phyloP scores from a whole-genome alignment of 139 green algal species.

The Pseudopediastrum boryanum region DNA sequence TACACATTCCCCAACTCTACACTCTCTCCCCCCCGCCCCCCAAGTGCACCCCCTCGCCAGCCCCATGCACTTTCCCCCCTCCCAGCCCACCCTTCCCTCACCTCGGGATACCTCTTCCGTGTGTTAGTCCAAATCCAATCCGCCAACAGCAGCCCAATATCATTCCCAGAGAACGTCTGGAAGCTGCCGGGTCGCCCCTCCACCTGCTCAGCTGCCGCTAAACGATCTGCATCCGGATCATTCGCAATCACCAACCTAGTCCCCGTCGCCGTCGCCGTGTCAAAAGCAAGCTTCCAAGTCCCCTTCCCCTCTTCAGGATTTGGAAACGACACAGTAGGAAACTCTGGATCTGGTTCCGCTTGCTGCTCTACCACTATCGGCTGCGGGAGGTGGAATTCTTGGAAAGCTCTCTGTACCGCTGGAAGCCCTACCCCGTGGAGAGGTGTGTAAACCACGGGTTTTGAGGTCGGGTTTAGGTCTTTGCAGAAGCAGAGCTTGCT shows the following conservation, averaged over 20 bases:
- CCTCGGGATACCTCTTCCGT: constrained; percentile 45
- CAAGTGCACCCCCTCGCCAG: too few species aligned
- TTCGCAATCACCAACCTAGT: constrained; percentile 70
- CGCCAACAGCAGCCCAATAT: constrained; percentile 78
- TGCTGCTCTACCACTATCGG: constrained; percentile 60
- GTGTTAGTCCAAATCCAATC: constrained; percentile 75
- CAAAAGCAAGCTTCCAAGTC: constrained; percentile 66
- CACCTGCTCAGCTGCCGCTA: constrained; percentile 57
- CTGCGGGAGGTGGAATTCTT: constrained; percentile 58
- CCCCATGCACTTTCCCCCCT: too few species aligned
- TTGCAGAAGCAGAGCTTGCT: constrained; percentile 33
- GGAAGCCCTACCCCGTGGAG: constrained; percentile 75
- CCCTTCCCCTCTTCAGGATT: constrained; percentile 84
- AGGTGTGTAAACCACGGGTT: constrained; percentile 69
- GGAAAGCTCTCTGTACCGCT: constrained; percentile 54
- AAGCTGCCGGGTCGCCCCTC: constrained; percentile 38
- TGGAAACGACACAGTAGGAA: constrained; percentile 75
- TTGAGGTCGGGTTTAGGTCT: constrained; percentile 38
- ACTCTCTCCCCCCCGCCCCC: too few species aligned
- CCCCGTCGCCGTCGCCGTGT: constrained; percentile 43
- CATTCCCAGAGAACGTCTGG: constrained; percentile 63
- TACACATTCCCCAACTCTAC: too few species aligned
- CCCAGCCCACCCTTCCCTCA: neutral
- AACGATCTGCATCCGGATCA: constrained; percentile 80
- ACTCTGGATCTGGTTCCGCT: constrained; percentile 73